Evolutionary conservation across 257 asterid species (phyloP).

Genomic region (Solanum medicagineum): DNA sequence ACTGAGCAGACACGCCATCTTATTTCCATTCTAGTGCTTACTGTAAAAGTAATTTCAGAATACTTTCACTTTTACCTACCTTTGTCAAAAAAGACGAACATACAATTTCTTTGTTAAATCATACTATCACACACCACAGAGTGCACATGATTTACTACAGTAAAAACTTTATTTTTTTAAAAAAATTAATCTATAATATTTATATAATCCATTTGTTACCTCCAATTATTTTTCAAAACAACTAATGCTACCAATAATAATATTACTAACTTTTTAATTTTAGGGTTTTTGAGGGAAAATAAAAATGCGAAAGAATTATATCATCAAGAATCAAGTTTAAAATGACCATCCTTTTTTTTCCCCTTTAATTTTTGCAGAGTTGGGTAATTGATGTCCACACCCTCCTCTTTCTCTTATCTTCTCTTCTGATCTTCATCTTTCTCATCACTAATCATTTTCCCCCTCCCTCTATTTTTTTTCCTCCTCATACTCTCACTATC

Average conservation of each 20-base stretch:
- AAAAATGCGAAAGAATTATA: background rate
- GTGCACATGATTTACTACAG: constrained; percentile 2
- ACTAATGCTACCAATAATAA: background rate
- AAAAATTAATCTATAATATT: too few species aligned
- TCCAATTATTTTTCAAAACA: background rate
- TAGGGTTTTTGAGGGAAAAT: background rate
- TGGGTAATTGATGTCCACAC: constrained; percentile 41
- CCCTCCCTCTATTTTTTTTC: background rate
- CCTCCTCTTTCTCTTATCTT: constrained; percentile 29
- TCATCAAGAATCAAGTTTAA: background rate
- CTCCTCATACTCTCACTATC: background rate
- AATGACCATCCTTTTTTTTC: background rate
- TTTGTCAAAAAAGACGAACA: background rate
- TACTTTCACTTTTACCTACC: constrained; percentile 2
- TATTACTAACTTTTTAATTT: background rate
- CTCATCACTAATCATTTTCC: constrained; percentile 17
- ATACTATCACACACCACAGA: constrained; percentile 5
- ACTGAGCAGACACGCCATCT: constrained; percentile 19
- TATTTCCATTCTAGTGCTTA: constrained; percentile 18
- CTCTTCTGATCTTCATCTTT: constrained; percentile 23
- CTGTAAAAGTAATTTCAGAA: constrained; percentile 15
- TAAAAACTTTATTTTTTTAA: background rate
- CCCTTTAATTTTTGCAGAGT: background rate
- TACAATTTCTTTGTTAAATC: background rate
- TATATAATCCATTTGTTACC: background rate